A percentile compares a stretch with the other conserved stretches of the same genome.
phyloP scores from a whole-genome alignment of 2,329 filamentous ascomycete genomes.

The Escovopsis sp. region DNA sequence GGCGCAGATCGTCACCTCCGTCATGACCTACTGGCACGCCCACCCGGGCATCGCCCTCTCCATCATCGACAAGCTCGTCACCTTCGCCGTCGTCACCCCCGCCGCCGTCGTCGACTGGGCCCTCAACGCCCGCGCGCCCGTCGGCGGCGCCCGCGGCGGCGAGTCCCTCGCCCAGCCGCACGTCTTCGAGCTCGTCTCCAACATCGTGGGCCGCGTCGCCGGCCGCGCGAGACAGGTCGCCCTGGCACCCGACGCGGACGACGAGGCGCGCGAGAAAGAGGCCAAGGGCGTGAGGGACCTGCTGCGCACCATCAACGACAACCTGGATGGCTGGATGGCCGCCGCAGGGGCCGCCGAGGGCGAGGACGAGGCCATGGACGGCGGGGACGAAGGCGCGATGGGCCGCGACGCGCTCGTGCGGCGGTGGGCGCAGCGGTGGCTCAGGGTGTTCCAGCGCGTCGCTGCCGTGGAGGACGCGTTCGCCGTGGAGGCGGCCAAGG shows the following conservation, averaged over 20 bases:
- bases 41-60: conserved; percentile 85
- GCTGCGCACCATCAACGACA: conserved; percentile 69
- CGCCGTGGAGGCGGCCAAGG: conserved; percentile 22
- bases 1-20: conserved; percentile 76
- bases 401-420: conserved; percentile 51
- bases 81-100: conserved; percentile 88
- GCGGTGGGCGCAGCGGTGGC: conserved; percentile 76
- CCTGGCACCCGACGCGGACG: conserved; percentile 38
- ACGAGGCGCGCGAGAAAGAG: conserved; percentile 56
- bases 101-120: conserved; percentile 82
- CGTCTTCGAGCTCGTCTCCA: conserved; percentile 79
- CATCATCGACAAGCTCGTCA: conserved; percentile 92
- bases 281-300: conserved; percentile 61
- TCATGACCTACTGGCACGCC: conserved; percentile 85
- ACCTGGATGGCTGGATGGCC: conserved; percentile 46
- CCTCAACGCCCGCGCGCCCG: conserved; percentile 43
- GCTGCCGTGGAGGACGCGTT: conserved; percentile 73
- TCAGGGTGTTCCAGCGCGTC: conserved; percentile 69
- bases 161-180: conserved; percentile 57
- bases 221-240: conserved; percentile 73
- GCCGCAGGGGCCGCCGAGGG: conserved; percentile 45
- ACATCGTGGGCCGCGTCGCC: conserved; percentile 82
- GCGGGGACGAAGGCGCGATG: conserved; percentile 25
- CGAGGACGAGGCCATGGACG: conserved; percentile 64
- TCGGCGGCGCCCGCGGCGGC: conserved; percentile 37